Percentiles rank a stretch among this genome's conserved stretches.
phyloP scores from a whole-genome alignment of 805 yeast species.

The Metschnikowia colocasiae region DNA sequence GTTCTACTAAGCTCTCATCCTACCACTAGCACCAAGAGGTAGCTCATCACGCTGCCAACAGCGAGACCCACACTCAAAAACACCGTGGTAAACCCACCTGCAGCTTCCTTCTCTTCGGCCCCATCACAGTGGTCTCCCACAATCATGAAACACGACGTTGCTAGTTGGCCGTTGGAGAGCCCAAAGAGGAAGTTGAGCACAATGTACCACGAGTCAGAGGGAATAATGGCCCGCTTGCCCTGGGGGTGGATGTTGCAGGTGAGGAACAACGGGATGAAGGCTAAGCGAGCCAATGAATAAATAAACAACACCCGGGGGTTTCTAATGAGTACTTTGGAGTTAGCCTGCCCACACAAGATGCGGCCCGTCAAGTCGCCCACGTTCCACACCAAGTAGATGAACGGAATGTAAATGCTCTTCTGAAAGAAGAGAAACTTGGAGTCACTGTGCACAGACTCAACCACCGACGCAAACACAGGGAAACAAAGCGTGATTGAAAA shows the following conservation, averaged over 20 bases:
- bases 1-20: no score
- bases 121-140: constrained; percentile 58
- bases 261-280: constrained; percentile 69
- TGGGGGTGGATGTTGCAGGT: constrained; percentile 55
- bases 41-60: constrained; percentile 74
- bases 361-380: constrained; percentile 83
- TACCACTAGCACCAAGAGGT: constrained; percentile 48
- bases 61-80: constrained; percentile 76
- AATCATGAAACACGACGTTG: constrained; percentile 75
- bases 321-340: constrained; percentile 29
- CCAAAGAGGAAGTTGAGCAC: constrained; percentile 76
- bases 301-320: constrained; percentile 43
- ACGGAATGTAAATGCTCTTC: constrained; percentile 57
- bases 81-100: constrained; percentile 88
- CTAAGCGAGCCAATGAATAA: constrained; percentile 53
- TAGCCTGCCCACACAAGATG: constrained; percentile 51
- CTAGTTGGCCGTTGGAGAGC: constrained; percentile 79
- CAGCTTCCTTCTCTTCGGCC: constrained; percentile 77
- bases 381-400: constrained; percentile 84
- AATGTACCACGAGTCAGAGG: constrained; percentile 66
- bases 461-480: constrained; percentile 84
- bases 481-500: constrained; percentile 73
- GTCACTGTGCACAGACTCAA: constrained; percentile 44
- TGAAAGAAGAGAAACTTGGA: constrained; percentile 38
- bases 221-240: constrained; percentile 32